Base-by-base conservation (phyloP, 108 stramenopile species). In the Fistulifera solaris region DNA sequence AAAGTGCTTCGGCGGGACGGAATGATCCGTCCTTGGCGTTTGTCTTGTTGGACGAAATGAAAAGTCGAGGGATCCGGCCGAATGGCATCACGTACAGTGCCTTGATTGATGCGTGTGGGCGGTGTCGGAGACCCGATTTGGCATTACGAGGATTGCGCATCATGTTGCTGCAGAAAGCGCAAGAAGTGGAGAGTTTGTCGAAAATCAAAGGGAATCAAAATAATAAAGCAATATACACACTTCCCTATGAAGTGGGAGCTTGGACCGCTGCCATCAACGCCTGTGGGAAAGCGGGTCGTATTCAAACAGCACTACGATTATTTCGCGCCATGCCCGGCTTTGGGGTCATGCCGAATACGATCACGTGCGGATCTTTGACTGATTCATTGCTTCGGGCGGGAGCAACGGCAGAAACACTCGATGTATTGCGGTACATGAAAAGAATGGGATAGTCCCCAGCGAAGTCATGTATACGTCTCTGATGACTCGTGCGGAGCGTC, bases 221-320 rank as follows among this genome's bases (percentile, higher is more conserved):
- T 18, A 16, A 19, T 7, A n/a, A 22, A 17, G 43, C 22, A 28
- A 40, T 39, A 40, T 56, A 66, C 39, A 40, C 69, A 1, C 35
- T 83, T 1, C 56, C 62, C 21, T 69, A 66, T 38, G 89, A 82
- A 51, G 87, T 87, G 5, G 91, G 87, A 27, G 89, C 89, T 13
- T 92, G 89, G 89, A 93, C 87, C 14, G 83, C 92, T 41, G 85
- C 92, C 5, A 93, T 93, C 38, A 72, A 89, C 63, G 92, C 92
- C 8, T 87, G 83, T 70, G 92, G 87, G 6, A 89, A 89, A 67
- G 57, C 75, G 1, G 87, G 83, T 8, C 54, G 84, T 16, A 70
- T 77, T 17, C 81, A 89, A 42, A 83, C 85, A 18, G 85, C 87
- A 2, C 44, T 84, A 8, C 53, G 68, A 35, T 88, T 93, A 54